Conservation (phyloP, 768 basidiomycete species). For the Harrya chromipes region DNA sequence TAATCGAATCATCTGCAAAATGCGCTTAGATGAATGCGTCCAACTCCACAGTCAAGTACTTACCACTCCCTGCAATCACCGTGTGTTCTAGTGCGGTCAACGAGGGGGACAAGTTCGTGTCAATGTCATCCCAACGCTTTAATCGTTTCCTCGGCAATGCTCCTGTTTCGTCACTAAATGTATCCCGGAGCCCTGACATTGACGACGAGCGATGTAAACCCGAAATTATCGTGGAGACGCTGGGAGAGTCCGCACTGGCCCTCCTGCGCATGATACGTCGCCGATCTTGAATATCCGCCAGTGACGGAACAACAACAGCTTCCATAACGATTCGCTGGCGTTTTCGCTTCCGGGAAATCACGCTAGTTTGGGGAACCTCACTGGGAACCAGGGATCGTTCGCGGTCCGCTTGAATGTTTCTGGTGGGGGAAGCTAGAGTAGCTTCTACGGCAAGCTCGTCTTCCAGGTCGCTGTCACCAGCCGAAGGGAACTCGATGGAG, state of each 20-base stretch:
- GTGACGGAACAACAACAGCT: conserved; percentile 46
- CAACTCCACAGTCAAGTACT: conserved; percentile 1
- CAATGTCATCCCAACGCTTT: conserved; percentile 21
- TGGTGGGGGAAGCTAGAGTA: conserved; percentile 19
- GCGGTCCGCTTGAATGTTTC: conserved; percentile 3
- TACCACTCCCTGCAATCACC: conserved; percentile 35
- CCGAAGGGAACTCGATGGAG: conserved; percentile 28
- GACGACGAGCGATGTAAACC: conserved; percentile 28
- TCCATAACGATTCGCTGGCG: conserved; percentile 52
- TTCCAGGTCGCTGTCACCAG: conserved; percentile 27
- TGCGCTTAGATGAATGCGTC: conserved; percentile 3
- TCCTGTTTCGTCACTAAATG: conserved; percentile 11
- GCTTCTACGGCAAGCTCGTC: conserved; percentile 28
- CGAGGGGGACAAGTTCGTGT: conserved; percentile 14
- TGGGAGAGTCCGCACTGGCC: conserved; percentile 15
- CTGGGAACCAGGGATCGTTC: neutral
- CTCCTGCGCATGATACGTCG: conserved; percentile 18
- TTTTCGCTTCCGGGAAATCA: conserved; percentile 34
- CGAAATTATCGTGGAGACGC: conserved; percentile 2
- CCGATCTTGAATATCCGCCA: conserved; percentile 27
- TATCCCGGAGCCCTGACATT: conserved; percentile 18
- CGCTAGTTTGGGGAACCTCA: conserved; percentile 4
- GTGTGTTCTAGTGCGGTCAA: conserved; percentile 25
- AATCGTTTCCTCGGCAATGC: conserved; percentile 21
- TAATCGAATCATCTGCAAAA: conserved; percentile 48